phyloP scores from a whole-genome alignment of 2,329 filamentous ascomycete genomes.

The Botrytis medusae region DNA sequence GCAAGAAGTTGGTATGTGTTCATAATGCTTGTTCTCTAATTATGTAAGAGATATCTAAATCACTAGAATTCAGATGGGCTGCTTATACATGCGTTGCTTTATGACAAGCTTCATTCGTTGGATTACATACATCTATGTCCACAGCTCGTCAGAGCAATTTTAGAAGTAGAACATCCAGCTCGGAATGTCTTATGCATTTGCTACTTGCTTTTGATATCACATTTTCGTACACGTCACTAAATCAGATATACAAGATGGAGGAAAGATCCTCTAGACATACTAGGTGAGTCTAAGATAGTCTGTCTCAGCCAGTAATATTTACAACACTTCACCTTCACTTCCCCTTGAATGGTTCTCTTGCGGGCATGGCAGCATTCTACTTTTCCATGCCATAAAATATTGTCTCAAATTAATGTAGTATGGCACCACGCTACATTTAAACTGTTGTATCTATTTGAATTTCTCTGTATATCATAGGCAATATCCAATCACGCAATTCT shows the following conservation, averaged over 20 bases:
- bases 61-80: background rate
- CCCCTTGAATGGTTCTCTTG: too few species aligned
- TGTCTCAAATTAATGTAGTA: background rate
- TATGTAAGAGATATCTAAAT: background rate
- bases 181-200: rapidly evolving
- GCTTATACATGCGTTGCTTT: rapidly evolving
- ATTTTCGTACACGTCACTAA: background rate
- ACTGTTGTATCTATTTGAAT: background rate
- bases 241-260: background rate
- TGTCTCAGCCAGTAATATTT: background rate
- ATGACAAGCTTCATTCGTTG: background rate
- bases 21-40: background rate
- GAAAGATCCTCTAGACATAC: background rate
- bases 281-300: background rate
- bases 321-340: background rate
- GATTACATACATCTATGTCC: background rate
- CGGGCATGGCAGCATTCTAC: too few species aligned
- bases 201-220: background rate
- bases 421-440: background rate
- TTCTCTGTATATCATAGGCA: background rate
- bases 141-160: too few species aligned
- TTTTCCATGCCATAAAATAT: too few species aligned
- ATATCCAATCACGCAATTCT: background rate
- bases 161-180: background rate
- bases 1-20: background rate